Percentiles rank a stretch among this genome's conserved stretches.
Conservation (phyloP, 2,329 filamentous ascomycete genomes). For the Verruconis gallopava region DNA sequence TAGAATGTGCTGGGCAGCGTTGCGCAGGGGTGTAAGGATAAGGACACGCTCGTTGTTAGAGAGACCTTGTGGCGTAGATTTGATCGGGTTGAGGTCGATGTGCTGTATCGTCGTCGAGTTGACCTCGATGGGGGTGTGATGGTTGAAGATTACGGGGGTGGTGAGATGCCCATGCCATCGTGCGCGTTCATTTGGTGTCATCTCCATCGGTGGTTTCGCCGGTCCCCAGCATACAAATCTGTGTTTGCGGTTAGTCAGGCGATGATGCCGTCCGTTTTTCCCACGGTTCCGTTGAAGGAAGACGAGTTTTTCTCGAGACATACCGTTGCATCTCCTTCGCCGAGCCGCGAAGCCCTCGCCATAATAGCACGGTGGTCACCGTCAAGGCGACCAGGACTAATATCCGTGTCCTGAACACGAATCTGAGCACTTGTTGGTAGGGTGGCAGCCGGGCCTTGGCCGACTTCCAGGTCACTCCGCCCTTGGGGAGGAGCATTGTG, state of each 20-base stretch:
- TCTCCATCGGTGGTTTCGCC: conserved; percentile 87
- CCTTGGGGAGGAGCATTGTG: conserved; percentile 78
- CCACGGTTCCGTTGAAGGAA: too few relatives aligned
- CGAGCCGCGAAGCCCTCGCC: conserved; percentile 70
- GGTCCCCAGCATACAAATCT: conserved; percentile 98
- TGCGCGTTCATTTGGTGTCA: conserved; percentile 81
- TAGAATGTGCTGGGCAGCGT: conserved; percentile 67
- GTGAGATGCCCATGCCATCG: conserved; percentile 80
- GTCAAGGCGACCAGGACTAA: conserved; percentile 59
- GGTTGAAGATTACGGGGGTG: conserved; percentile 93
- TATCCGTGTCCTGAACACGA: conserved; percentile 66
- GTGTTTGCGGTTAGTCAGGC: too few relatives aligned
- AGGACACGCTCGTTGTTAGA: conserved; percentile 77
- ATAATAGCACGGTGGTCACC: conserved; percentile 66
- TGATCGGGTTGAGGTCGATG: conserved; percentile 73
- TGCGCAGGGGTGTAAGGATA: conserved; percentile 83
- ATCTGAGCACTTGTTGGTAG: conserved; percentile 47
- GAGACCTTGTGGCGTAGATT: conserved; percentile 65
- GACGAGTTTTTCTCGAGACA: too few relatives aligned
- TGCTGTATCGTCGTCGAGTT: conserved; percentile 68
- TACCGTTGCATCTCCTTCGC: conserved; percentile 88
- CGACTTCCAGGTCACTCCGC: conserved; percentile 84
- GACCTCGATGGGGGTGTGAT: conserved; percentile 75
- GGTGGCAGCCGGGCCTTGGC: conserved; percentile 68
- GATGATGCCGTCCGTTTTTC: too few relatives aligned